Evolutionary conservation across 148 eudicot genomes (phyloP), one percentile per base, ranked within the genome.

Genomic region (Cornus suecica): DNA sequence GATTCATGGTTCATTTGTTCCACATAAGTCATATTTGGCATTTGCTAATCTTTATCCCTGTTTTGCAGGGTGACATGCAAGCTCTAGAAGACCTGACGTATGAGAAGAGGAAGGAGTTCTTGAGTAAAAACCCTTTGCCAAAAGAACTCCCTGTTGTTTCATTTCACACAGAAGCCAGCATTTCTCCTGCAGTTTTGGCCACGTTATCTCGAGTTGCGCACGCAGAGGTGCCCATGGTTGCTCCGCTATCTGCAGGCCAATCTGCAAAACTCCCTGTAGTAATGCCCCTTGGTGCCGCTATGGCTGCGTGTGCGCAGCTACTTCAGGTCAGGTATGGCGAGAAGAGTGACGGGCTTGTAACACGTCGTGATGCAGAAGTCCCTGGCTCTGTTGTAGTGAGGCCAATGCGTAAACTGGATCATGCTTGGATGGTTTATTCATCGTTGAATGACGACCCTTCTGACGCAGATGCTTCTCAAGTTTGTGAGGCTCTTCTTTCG

Each of bases 401-500:
- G 29, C 99, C 97, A 0, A 77, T 83, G 63, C 90, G 98, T 10
- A 93, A 93, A 74, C 70, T 96, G 65, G 99, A 96, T 69, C 99
- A 96, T 69, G 94, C 92, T 18, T 96, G 99, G 99, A 91, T 96
- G 98, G 99, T 93, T 22, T 96, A 96, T 72, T 90, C 98, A 28
- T 83, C 97, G 20, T 28, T 86, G 28, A 95, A 83, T 15, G 97
- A 95, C 67, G 89, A 95, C 34, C 85, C 89, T 15, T 72, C 88
- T 0, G 97, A 96, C 79, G 91, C 92, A 1, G 86, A 89, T 82
- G 91, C 99, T 54, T 87, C 99, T 65, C 92, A 93, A 61, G 93
- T 93, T 1, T 96, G 98, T 48, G 99, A 96, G 82, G 99, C 99
- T 80, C 92, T 96, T 63, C 52, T 96, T 34, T 74, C 82, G 5